phyloP scores from a whole-genome alignment of 805 yeast genomes.

The Cyberlindnera americana region DNA sequence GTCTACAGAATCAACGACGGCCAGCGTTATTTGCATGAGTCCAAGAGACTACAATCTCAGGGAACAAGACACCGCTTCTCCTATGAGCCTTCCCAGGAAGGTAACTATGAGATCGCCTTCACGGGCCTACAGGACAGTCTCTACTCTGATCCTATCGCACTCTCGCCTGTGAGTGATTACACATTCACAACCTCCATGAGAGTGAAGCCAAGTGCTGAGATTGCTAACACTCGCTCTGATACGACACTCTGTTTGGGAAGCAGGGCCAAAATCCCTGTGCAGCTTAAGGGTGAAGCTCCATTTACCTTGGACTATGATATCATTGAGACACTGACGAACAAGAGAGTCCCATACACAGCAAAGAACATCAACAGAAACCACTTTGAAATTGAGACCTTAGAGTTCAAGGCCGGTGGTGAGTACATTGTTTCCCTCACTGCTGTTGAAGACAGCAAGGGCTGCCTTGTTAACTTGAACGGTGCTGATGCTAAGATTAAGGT shows the following conservation, averaged over 20 bases:
- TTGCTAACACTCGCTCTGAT: conserved; percentile 14
- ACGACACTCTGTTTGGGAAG: conserved; percentile 45
- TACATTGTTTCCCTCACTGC: conserved; percentile 61
- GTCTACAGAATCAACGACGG: conserved; percentile 50
- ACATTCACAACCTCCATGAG: conserved; percentile 69
- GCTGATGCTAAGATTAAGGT: conserved; percentile 66
- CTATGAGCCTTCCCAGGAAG: conserved; percentile 78
- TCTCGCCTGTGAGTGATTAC: conserved; percentile 37
- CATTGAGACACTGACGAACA: conserved; percentile 49
- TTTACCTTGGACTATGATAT: conserved; percentile 68
- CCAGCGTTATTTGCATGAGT: conserved; percentile 31
- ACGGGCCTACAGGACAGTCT: conserved; percentile 60
- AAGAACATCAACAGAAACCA: conserved; percentile 36
- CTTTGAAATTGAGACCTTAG: conserved; percentile 49
- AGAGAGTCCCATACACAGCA: conserved; percentile 40
- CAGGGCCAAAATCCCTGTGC: conserved; percentile 46
- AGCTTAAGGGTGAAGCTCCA: conserved; percentile 77
- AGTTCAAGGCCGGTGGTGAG: conserved; percentile 64
- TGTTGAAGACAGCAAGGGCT: conserved; percentile 71
- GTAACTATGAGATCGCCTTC: conserved; percentile 75
- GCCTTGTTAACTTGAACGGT: conserved; percentile 66
- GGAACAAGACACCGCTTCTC: conserved; percentile 52
- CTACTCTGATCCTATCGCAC: conserved; percentile 41
- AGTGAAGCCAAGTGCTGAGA: conserved; percentile 56
- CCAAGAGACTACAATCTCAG: conserved; percentile 35